Conservation (phyloP, 495 filamentous ascomycete genomes). For the Halenospora varia region DNA sequence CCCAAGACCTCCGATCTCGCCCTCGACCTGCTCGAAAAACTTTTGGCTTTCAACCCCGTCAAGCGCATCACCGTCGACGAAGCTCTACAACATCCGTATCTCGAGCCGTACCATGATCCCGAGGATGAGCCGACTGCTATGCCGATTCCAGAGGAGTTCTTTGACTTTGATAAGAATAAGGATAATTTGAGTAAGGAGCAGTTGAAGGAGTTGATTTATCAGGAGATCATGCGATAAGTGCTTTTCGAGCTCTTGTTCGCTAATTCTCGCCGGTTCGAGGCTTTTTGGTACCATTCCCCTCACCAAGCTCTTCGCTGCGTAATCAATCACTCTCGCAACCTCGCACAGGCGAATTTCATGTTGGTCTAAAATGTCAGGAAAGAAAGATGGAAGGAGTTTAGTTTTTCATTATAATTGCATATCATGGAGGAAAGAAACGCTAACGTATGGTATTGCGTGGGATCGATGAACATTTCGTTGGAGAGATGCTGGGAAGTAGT, state of each 20-base stretch:
- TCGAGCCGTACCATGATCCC: constrained; percentile 98
- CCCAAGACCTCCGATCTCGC: constrained; percentile 94
- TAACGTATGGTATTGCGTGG: background rate
- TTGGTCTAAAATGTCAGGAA: too few relatives aligned
- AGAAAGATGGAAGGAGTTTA: too few relatives aligned
- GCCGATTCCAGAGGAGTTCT: constrained; percentile 97
- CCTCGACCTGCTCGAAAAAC: constrained; percentile 89
- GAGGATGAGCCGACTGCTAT: constrained; percentile 97
- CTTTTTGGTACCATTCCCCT: too few relatives aligned
- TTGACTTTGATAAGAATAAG: constrained; percentile 99
- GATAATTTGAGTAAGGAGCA: constrained; percentile 98
- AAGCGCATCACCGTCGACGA: constrained; percentile 99
- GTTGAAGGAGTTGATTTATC: constrained; percentile 92
- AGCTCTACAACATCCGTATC: constrained; percentile 93
- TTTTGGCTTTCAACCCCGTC: constrained; percentile 96
- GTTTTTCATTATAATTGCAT: constrained; percentile 6
- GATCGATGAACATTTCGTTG: background rate
- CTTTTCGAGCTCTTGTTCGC: background rate
- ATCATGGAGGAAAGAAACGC: background rate
- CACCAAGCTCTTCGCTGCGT: too few relatives aligned
- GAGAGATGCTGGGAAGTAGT: background rate
- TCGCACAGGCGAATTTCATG: too few relatives aligned
- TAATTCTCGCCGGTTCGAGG: too few relatives aligned
- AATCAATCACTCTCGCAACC: too few relatives aligned
- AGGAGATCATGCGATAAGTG: constrained; percentile 95